Percentiles rank a stretch among this genome's conserved stretches.
Evolutionary conservation across 2,329 filamentous ascomycete species (phyloP).

Genomic region (Hypoxylon rubiginosum): DNA sequence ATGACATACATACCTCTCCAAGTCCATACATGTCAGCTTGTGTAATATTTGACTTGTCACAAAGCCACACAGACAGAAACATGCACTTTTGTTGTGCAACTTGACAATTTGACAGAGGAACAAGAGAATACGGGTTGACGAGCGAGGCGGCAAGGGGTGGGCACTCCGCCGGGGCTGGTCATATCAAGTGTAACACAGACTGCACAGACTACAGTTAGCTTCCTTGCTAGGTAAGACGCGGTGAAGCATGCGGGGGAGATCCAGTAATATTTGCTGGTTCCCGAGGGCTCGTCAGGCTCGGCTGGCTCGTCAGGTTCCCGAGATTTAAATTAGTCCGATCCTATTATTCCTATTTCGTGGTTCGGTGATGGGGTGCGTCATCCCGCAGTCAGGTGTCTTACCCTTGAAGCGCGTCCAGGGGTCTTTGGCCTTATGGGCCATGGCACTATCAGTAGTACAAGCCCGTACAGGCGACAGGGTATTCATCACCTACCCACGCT

Average conservation of each 20-base stretch:
- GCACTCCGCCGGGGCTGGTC: slow-evolving; percentile 5
- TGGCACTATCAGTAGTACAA: too few species aligned
- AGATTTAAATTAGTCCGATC: slow-evolving; percentile 2
- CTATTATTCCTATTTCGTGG: slow-evolving; percentile 26
- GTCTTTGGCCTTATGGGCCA: slow-evolving; percentile 17
- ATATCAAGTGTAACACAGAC: slow-evolving; percentile 4
- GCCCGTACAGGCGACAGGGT: neutral
- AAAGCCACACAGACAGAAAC: slow-evolving; percentile 12
- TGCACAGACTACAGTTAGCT: too few species aligned
- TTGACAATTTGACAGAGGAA: neutral
- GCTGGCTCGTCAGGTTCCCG: too few species aligned
- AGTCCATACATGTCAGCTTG: too few species aligned
- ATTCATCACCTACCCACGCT: slow-evolving; percentile 6
- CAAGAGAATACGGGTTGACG: neutral
- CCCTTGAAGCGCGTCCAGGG: slow-evolving; percentile 5
- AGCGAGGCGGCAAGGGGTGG: too few species aligned
- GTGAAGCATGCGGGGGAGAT: slow-evolving; percentile 29
- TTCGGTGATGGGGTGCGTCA: slow-evolving; percentile 38
- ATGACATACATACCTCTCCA: neutral
- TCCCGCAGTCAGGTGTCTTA: slow-evolving; percentile 23
- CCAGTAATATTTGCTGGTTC: slow-evolving; percentile 18
- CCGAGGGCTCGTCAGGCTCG: slow-evolving; percentile 5
- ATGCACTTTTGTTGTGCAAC: too few species aligned
- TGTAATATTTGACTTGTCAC: slow-evolving; percentile 7
- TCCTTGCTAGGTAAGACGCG: slow-evolving; percentile 10